Evolutionary conservation across 2,329 filamentous ascomycete species (phyloP).

Genomic region (Colletotrichum melonis): DNA sequence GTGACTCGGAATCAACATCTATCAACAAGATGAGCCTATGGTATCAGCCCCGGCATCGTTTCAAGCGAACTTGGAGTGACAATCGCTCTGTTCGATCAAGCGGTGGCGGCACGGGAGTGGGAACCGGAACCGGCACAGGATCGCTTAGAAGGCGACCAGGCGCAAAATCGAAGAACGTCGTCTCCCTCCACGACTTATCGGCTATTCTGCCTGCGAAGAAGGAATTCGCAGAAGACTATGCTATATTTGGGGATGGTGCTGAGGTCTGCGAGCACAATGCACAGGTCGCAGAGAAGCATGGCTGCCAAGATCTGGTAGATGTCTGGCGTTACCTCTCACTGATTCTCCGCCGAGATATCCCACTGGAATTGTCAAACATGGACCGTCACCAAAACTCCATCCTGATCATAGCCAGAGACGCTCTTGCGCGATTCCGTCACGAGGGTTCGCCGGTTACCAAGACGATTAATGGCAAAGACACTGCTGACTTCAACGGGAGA

Average conservation of each 20-base stretch:
- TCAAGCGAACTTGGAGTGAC: constrained; percentile 67
- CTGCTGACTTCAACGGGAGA: constrained; percentile 60
- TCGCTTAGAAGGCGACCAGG: constrained; percentile 57
- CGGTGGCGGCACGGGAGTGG: constrained; percentile 69
- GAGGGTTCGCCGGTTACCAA: constrained; percentile 5
- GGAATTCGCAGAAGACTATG: constrained; percentile 82
- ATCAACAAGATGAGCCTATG: constrained; percentile 68
- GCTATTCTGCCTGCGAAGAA: constrained; percentile 82
- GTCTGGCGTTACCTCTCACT: constrained; percentile 87
- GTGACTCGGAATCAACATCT: constrained; percentile 72
- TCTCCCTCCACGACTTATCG: constrained; percentile 79
- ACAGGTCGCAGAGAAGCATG: constrained; percentile 76
- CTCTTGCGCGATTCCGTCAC: constrained; percentile 56
- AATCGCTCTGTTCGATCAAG: constrained; percentile 69
- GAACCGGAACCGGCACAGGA: constrained; percentile 60
- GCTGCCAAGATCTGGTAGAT: constrained; percentile 77
- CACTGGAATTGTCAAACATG: constrained; percentile 71
- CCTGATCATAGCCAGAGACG: constrained; percentile 75
- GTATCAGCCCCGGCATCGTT: constrained; percentile 64
- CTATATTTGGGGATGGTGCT: constrained; percentile 84
- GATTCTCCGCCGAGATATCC: constrained; percentile 81
- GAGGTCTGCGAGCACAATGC: constrained; percentile 89
- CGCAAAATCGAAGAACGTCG: constrained; percentile 71
- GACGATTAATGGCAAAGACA: constrained; percentile 35
- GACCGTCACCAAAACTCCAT: constrained; percentile 68